Percentiles rank a stretch among this genome's conserved stretches.
Conservation (phyloP, 2,329 filamentous ascomycete species). For the Hypoxylon sp. region DNA sequence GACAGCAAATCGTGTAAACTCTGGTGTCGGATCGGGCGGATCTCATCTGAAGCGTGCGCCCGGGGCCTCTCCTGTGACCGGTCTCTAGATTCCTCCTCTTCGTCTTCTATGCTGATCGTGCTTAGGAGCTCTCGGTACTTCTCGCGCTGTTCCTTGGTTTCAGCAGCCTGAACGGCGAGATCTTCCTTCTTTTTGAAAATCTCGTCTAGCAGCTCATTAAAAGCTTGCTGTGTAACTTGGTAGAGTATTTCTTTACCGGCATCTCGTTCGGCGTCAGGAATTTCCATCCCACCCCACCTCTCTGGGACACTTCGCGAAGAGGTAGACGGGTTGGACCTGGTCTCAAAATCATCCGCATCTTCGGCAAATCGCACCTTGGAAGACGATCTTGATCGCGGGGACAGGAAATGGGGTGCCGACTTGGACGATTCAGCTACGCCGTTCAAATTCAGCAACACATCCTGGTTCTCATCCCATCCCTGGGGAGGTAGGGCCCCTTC, state of each 20-base stretch:
- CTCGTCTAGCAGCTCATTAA: constrained; percentile 91
- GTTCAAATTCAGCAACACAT: constrained; percentile 63
- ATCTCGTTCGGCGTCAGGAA: constrained; percentile 84
- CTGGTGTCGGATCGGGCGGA: constrained; percentile 47
- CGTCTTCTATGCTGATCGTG: constrained; percentile 57
- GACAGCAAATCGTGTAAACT: constrained; percentile 60
- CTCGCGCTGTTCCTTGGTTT: constrained; percentile 73
- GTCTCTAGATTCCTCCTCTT: constrained; percentile 44
- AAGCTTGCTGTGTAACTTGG: constrained; percentile 90
- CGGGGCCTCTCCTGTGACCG: constrained; percentile 32
- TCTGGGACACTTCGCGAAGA: constrained; percentile 81
- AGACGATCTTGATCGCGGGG: constrained; percentile 77
- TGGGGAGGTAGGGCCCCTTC: constrained; percentile 78
- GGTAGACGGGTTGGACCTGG: constrained; percentile 78
- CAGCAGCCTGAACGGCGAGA: constrained; percentile 76
- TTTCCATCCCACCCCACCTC: constrained; percentile 82
- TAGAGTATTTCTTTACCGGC: constrained; percentile 91
- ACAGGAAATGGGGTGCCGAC: constrained; percentile 57
- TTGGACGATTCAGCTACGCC: constrained; percentile 62
- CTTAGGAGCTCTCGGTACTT: constrained; percentile 67
- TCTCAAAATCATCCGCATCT: constrained; percentile 77
- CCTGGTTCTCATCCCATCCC: constrained; percentile 74
- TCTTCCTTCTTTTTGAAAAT: constrained; percentile 89
- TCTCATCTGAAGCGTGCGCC: constrained; percentile 18
- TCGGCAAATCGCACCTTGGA: constrained; percentile 85